Evolutionary conservation across 2,329 filamentous ascomycete species (phyloP).

Genomic region (Sphaerulina musiva): DNA sequence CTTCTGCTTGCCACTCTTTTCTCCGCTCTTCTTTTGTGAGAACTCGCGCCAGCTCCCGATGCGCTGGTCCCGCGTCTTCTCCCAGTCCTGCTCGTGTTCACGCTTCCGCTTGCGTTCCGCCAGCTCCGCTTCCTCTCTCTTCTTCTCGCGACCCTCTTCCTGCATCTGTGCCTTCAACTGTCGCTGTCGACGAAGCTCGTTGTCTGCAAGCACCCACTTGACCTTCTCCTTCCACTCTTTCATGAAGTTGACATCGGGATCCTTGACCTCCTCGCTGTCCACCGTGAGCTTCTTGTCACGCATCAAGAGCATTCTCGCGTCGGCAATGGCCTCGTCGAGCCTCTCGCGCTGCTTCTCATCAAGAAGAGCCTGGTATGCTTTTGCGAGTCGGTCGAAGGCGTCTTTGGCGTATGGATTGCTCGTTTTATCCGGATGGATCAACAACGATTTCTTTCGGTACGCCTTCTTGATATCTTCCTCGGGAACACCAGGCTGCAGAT

Average conservation of each 20-base stretch:
- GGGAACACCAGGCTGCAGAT: constrained; percentile 88
- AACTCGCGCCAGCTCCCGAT: constrained; percentile 94
- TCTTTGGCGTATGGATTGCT: constrained; percentile 84
- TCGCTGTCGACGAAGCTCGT: constrained; percentile 74
- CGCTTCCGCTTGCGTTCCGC: constrained; percentile 58
- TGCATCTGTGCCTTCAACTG: constrained; percentile 93
- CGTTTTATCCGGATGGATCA: constrained; percentile 98
- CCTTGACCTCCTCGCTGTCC: constrained; percentile 76
- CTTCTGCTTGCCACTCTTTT: constrained; percentile 42
- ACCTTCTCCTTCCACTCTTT: constrained; percentile 86
- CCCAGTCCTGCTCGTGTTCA: constrained; percentile 92
- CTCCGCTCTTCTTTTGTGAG: constrained; percentile 53
- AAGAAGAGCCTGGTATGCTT: constrained; percentile 83
- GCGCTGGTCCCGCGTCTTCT: constrained; percentile 79
- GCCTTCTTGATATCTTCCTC: constrained; percentile 91
- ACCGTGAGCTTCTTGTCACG: constrained; percentile 89
- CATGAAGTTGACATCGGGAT: constrained; percentile 66
- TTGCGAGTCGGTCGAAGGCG: constrained; percentile 92
- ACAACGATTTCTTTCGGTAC: constrained; percentile 96
- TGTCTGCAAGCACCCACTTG: constrained; percentile 82
- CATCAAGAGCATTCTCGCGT: constrained; percentile 90
- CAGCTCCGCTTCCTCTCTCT: constrained; percentile 75
- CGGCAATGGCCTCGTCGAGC: constrained; percentile 90
- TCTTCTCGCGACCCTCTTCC: constrained; percentile 86
- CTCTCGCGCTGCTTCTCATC: constrained; percentile 85